A percentile compares a stretch with the other conserved stretches of the same genome.
Evolutionary conservation across 2,329 filamentous ascomycete genomes (phyloP).

Genomic region (Catunica adiposa): DNA sequence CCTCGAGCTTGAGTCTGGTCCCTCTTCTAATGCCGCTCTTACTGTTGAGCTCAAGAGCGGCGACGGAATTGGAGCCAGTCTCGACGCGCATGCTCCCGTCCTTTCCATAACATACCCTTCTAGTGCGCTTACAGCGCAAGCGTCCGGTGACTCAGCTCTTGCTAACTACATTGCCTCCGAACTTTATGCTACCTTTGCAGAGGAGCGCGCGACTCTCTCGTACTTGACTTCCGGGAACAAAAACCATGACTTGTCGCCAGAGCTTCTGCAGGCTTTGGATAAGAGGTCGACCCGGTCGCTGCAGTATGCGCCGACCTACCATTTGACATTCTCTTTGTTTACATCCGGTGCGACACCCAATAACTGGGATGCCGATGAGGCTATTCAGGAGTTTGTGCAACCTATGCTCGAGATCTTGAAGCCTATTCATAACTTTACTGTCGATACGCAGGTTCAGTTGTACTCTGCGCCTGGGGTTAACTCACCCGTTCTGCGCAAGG

Average conservation of each 20-base stretch:
- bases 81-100: conserved; percentile 52
- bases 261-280: conserved; percentile 38
- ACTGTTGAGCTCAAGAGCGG: conserved; percentile 54
- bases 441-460: conserved; percentile 90
- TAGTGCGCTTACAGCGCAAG: conserved; percentile 45
- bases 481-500: conserved; percentile 53
- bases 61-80: conserved; percentile 37
- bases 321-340: conserved; percentile 90
- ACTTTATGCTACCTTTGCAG: conserved; percentile 61
- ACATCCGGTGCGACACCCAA: conserved; percentile 63
- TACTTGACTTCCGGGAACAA: conserved; percentile 41
- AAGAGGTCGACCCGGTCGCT: conserved; percentile 70
- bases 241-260: conserved; percentile 31
- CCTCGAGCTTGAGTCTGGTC: conserved; percentile 18
- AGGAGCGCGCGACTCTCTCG: conserved; percentile 77
- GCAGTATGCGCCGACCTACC: conserved; percentile 85
- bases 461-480: conserved; percentile 60
- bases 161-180: conserved; percentile 65
- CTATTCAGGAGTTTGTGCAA: conserved; percentile 63
- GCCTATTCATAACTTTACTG: conserved; percentile 82
- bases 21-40: conserved; percentile 36
- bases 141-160: conserved; percentile 49
- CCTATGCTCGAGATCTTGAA: conserved; percentile 66
- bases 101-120: conserved; percentile 65
- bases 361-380: conserved; percentile 77